These are phyloP conservation scores for Talinum fruticosum DNA, from an alignment of 148 eudicot species.

Conservation along the genomic window DNA sequence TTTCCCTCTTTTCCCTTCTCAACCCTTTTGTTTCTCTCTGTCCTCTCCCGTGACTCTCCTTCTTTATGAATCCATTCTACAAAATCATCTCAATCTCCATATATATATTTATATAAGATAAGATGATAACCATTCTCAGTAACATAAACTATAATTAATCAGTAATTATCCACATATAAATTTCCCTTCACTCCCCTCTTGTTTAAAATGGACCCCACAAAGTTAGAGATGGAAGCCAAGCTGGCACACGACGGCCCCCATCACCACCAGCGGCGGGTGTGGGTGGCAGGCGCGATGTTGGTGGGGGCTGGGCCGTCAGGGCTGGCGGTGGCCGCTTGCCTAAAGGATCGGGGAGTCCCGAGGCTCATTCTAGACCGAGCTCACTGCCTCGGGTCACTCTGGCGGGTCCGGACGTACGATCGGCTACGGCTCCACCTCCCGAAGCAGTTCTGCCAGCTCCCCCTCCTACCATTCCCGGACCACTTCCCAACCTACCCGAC, in stretches of 20 bases:
- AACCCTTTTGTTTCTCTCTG: no score
- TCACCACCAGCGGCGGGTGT: conserved; percentile 21
- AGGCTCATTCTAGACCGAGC: conserved; percentile 48
- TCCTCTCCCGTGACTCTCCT: no score
- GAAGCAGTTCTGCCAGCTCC: conserved; percentile 53
- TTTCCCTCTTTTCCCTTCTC: no score
- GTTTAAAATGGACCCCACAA: conserved; percentile 25
- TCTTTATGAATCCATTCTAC: no score
- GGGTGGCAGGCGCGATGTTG: conserved; percentile 51
- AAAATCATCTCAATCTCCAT: no score
- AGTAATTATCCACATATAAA: no score
- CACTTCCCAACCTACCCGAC: conserved; percentile 62
- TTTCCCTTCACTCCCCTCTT: no score
- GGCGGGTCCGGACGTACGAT: conserved; percentile 59
- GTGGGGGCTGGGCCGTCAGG: conserved; percentile 76
- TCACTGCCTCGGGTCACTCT: conserved; percentile 55
- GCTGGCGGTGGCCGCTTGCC: conserved; percentile 53
- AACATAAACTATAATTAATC: no score
- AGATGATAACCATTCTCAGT: no score
- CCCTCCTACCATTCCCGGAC: conserved; percentile 42
- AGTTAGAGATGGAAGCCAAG: conserved; percentile 37
- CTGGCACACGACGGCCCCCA: conserved; percentile 37
- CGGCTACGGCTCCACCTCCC: conserved; percentile 68
- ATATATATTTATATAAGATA: no score
- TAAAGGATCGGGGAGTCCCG: conserved; percentile 42